Evolutionary conservation across 441 rosid genomes (phyloP), one percentile per base, ranked within the genome.

Genomic region (Adansonia madagascariensis): DNA sequence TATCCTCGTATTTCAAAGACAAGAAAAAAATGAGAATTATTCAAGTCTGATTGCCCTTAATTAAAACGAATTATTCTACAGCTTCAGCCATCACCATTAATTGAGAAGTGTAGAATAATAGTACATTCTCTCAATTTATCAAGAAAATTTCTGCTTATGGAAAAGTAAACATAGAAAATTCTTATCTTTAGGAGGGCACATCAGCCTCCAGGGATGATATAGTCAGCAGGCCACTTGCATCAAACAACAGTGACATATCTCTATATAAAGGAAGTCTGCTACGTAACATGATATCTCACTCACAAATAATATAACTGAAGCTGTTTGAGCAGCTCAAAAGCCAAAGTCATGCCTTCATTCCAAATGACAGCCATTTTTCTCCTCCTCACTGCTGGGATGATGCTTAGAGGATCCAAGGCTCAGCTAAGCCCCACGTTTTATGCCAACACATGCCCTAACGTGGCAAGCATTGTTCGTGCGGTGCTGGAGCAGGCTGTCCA

Each of bases 351-450:
- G 69, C 6, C 68, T 74, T 59, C 44, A 8, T 60, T 60, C 22
- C 56, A 12, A 9, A 22, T 44, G 35, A 46, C 55, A 46, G 8
- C 61, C 6, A 9, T 35, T 15, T 4, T 82, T 20, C 49, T 73
- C 52, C 24, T 73, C 59, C 27, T 82, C 27, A 56, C 66, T 47
- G 76, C 85, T 41, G 50, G 61, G 35, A 24, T 65, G 35, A n/a
- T 75, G 47, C 55, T 85, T 9, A 79, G 74, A n/a, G 71, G 71
- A 61, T 79, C 86, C 15, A 63, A 27, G 9, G 86, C 82, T 20
- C 63, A 74, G 55, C 77, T 74, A 4, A 74, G 77, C 27, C 57
- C 77, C n/a, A 78, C 77, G 0, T 84, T 81, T 72, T 84, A 84
- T 41, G 60, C 77, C 3, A 74, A 11, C 43, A 39, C 84, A 6